A percentile compares a stretch with the other conserved stretches of the same genome.
These are phyloP conservation scores for Aurinia saxatilis DNA, from an alignment of 345 rosid genomes.

Conservation along the genomic window DNA sequence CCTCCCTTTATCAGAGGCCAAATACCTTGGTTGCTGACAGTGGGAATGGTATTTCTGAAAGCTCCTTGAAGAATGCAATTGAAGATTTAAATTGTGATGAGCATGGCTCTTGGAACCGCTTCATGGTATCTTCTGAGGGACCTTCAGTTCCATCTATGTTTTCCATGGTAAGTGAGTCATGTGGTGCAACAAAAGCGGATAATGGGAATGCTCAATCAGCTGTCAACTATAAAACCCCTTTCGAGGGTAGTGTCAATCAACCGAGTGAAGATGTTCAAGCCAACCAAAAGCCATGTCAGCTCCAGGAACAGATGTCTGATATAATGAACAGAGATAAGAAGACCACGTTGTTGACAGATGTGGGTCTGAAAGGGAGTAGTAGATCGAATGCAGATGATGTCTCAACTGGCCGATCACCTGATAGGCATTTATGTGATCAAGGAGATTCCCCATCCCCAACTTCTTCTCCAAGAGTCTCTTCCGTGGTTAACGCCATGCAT, in stretches of 20 bases:
- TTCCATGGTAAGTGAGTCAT: slow-evolving; percentile 12
- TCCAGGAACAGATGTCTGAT: slow-evolving; percentile 10
- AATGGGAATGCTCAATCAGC: slow-evolving; percentile 3
- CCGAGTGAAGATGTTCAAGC: slow-evolving; percentile 22
- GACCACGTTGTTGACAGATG: slow-evolving; percentile 6
- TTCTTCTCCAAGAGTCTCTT: slow-evolving; percentile 34
- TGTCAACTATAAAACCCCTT: neutral
- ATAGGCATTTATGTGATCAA: slow-evolving; percentile 14
- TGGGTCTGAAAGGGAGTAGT: slow-evolving; percentile 5
- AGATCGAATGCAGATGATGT: slow-evolving; percentile 18
- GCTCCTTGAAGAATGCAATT: slow-evolving; percentile 29
- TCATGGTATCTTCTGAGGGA: slow-evolving; percentile 26
- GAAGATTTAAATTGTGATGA: slow-evolving; percentile 25
- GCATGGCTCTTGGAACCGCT: slow-evolving; percentile 34
- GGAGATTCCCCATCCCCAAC: slow-evolving; percentile 25
- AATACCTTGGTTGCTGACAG: slow-evolving; percentile 1
- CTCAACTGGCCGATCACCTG: slow-evolving; percentile 23
- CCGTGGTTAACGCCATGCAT: slow-evolving; percentile 48
- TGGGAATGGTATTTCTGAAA: slow-evolving; percentile 23
- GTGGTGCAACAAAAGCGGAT: slow-evolving; percentile 1
- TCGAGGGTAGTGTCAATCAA: slow-evolving; percentile 2
- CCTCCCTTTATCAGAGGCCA: slow-evolving; percentile 30
- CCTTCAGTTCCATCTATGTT: slow-evolving; percentile 21
- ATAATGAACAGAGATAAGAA: slow-evolving; percentile 3
- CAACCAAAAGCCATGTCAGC: slow-evolving; percentile 1